phyloP scores from a whole-genome alignment of 2,329 filamentous ascomycete species.

The Fusarium buxicola region DNA sequence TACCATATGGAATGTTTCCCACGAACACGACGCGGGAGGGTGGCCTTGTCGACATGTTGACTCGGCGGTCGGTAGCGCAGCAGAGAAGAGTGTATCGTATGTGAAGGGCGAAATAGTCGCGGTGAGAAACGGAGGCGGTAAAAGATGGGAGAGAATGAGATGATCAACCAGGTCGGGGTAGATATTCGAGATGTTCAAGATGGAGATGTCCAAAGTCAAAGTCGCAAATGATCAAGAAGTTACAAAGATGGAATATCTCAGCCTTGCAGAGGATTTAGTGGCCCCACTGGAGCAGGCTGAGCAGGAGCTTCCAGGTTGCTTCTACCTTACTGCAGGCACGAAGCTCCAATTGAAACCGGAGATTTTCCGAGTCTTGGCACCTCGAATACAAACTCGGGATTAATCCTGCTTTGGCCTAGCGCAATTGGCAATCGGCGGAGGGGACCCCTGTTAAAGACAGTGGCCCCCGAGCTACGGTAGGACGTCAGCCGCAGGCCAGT shows the following conservation, averaged over 20 bases:
- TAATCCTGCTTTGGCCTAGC: conserved; percentile 30
- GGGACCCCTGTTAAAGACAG: conserved; percentile 24
- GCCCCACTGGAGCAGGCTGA: conserved; percentile 35
- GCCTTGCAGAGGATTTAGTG: conserved; percentile 36
- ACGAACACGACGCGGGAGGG: conserved; percentile 85
- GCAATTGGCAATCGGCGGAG: conserved; percentile 9
- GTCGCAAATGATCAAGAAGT: conserved; percentile 22
- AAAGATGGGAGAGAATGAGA: background rate
- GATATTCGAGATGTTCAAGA: background rate
- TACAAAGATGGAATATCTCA: conserved; percentile 41
- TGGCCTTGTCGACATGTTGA: conserved; percentile 75
- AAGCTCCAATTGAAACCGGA: conserved; percentile 18
- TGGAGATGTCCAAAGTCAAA: conserved; percentile 3
- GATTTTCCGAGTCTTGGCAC: conserved; percentile 6
- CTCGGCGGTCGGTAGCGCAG: background rate
- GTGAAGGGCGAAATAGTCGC: background rate
- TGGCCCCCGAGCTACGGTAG: conserved; percentile 29
- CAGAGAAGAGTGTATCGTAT: background rate
- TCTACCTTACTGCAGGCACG: conserved; percentile 10
- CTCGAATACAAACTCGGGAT: conserved; percentile 3
- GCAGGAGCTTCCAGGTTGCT: conserved; percentile 25
- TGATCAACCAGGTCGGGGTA: background rate
- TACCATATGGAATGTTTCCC: conserved; percentile 87
- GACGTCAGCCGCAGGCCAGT: conserved; percentile 39
- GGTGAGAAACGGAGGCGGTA: background rate